These are phyloP conservation scores for Psophocarpus tetragonolobus DNA, from an alignment of 306 rosid genomes.

Conservation along the genomic window DNA sequence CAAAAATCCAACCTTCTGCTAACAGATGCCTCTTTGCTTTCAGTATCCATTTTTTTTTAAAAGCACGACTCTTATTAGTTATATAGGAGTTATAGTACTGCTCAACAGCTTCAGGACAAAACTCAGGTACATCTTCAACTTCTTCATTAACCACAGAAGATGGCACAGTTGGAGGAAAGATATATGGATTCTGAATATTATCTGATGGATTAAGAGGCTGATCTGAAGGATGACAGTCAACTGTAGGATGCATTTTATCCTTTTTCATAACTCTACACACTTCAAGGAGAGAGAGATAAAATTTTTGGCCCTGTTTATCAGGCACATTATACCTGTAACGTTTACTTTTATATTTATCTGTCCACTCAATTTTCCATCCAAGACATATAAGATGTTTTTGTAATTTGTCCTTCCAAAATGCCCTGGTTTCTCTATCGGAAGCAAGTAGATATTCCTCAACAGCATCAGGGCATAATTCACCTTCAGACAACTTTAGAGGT, in stretches of 20 bases:
- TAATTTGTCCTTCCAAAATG: slow-evolving; percentile 11
- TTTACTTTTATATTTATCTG: fast-evolving
- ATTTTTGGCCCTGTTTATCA: slow-evolving; percentile 9
- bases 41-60: neutral
- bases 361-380: slow-evolving; percentile 68
- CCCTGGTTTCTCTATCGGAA: neutral
- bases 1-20: slow-evolving; percentile 53
- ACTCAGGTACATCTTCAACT: neutral
- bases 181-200: slow-evolving; percentile 29
- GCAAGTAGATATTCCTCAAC: slow-evolving; percentile 37
- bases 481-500: slow-evolving; percentile 38
- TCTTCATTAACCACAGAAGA: slow-evolving; percentile 25
- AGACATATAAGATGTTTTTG: slow-evolving; percentile 58
- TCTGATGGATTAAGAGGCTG: slow-evolving; percentile 25
- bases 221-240: slow-evolving; percentile 13
- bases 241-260: slow-evolving; percentile 17
- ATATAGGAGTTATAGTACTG: slow-evolving; percentile 36
- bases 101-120: slow-evolving; percentile 33
- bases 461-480: slow-evolving; percentile 53
- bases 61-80: neutral
- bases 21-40: slow-evolving; percentile 54
- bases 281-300: slow-evolving; percentile 46
- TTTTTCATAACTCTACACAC: slow-evolving; percentile 46
- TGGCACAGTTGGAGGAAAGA: slow-evolving; percentile 18
- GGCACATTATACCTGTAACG: slow-evolving; percentile 47